Base-by-base conservation (phyloP, 108 stramenopile genomes). In the Phaeodactylum tricornutum region DNA sequence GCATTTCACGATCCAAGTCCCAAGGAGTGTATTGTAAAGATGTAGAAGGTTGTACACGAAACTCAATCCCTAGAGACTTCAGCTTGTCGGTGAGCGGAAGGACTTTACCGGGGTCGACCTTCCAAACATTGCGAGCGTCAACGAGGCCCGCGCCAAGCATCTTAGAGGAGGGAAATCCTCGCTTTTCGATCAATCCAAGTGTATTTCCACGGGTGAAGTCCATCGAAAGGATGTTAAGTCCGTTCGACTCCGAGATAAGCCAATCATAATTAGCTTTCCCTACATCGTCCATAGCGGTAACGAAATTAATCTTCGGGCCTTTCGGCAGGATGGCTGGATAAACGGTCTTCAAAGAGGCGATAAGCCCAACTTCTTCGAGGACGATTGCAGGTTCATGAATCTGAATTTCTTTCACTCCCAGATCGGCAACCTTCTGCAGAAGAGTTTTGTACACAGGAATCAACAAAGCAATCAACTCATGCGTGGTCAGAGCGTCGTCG, bases 161-260 rank as follows among this genome's bases (percentile, higher is more conserved):
- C 56, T 74, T 78, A 39, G 32, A 45, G 26, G 29, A 21, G 8
- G 74, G 71, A 24, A 76, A 66, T 2, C 75, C 69, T 16, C 47
- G 27, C 34, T 61, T 58, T 29, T 71, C 40, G 32, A 77, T 53
- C 3, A 74, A 48, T 9, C 20, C 30, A 9, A 77, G 28, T 7
- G 47, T 61, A 43, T 81, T 50, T 1, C 75, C 76, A 19, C 73
- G 69, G 11, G 73, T 70, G 55, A 82, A 78, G 53, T 82, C 80
- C 12, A 82, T 45, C 29, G 57, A 59, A 28, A 82, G 35, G 4
- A 53, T 62, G 22, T 30, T 9, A 34, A 81, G 22, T 2, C 20
- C 47, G 3, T 59, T 46, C 15, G 53, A 39, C 9, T 57, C 51
- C 3, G 41, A 35, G n/a, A 60, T 67, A 17, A 62, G 50, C 79